Conservation (phyloP, 2,329 filamentous ascomycete species). For the Monosporascus sp. region DNA sequence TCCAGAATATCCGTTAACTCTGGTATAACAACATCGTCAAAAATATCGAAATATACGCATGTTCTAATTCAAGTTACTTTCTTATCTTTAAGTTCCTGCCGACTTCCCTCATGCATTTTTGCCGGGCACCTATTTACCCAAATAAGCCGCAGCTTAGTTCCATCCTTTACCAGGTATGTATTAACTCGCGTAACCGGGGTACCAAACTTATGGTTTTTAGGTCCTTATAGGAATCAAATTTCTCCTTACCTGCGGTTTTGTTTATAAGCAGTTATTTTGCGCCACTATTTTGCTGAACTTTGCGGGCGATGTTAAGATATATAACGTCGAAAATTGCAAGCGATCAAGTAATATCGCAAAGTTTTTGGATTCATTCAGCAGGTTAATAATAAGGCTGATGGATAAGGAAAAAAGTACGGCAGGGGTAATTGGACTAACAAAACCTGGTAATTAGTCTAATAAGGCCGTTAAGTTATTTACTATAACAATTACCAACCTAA, state of each 20-base stretch:
- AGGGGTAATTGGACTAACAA: neutral
- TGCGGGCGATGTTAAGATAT: constrained; percentile 1
- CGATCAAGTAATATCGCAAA: neutral
- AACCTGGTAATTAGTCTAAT: too few relatives aligned
- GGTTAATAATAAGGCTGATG: constrained; percentile 1
- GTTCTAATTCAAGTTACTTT: neutral
- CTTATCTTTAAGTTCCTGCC: constrained; percentile 3
- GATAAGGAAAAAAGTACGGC: neutral
- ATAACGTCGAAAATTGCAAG: constrained; percentile 1
- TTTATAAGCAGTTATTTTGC: constrained; percentile 1
- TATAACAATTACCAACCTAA: neutral
- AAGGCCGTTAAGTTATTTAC: constrained; percentile 1
- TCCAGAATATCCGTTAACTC: constrained; percentile 1
- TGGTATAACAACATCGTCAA: neutral
- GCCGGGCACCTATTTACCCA: neutral
- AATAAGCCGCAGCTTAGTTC: constrained; percentile 2
- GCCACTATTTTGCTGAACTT: neutral
- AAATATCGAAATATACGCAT: constrained; percentile 1
- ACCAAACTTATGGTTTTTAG: neutral
- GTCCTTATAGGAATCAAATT: neutral
- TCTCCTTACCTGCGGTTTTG: neutral
- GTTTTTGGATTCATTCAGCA: neutral
- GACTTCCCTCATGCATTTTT: constrained; percentile 1
- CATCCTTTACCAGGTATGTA: constrained; percentile 1
- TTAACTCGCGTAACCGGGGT: neutral